Evolutionary conservation across 116 monocot species (phyloP).

Genomic region (Iris pallida): DNA sequence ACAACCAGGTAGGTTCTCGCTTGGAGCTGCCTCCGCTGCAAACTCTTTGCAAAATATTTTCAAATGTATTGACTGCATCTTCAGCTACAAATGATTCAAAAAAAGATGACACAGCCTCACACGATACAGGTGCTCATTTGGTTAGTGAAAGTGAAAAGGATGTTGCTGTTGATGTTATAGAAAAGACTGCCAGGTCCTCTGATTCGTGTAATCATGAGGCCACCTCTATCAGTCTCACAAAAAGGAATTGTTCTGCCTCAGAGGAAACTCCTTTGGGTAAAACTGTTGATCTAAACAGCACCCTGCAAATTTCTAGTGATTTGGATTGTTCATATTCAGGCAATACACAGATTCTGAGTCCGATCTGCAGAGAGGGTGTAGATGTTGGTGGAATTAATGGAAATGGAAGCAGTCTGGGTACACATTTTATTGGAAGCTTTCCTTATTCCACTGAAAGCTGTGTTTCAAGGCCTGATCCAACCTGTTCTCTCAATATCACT

Average conservation of each 20-base stretch:
- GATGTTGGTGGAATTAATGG: slow-evolving; percentile 14
- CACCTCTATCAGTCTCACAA: neutral
- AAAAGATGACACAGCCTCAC: neutral
- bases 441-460: slow-evolving; percentile 5
- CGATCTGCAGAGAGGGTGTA: neutral
- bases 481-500: slow-evolving; percentile 6
- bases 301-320: slow-evolving; percentile 6
- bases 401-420: neutral
- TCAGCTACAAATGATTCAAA: slow-evolving; percentile 7
- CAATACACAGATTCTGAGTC: neutral
- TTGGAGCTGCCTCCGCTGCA: neutral
- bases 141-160: slow-evolving; percentile 8
- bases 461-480: slow-evolving; percentile 13
- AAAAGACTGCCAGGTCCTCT: slow-evolving; percentile 1
- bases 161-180: slow-evolving; percentile 1
- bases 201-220: too few species aligned
- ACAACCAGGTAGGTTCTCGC: neutral
- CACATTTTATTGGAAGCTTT: neutral
- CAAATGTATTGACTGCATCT: slow-evolving; percentile 38
- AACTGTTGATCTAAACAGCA: slow-evolving; percentile 34
- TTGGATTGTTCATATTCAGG: neutral
- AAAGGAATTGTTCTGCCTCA: neutral
- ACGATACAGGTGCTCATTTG: slow-evolving; percentile 6
- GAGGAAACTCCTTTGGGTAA: slow-evolving; percentile 7
- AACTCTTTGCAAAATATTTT: slow-evolving; percentile 30